Percentiles rank a stretch among this genome's conserved stretches.
These are phyloP conservation scores for Fusarium acutatum DNA, from an alignment of 2,329 filamentous ascomycete species.

Conservation along the genomic window DNA sequence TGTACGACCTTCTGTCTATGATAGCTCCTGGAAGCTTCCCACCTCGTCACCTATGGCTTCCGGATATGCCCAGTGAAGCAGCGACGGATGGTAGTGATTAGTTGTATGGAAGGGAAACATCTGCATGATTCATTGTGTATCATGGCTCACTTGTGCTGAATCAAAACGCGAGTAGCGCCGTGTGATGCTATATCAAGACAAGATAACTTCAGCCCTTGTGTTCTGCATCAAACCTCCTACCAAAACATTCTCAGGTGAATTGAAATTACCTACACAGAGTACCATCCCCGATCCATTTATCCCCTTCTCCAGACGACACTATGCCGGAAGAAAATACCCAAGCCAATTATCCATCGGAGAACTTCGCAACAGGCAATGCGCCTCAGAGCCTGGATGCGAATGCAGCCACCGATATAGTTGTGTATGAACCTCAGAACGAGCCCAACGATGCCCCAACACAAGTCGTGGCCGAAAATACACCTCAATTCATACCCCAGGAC, in stretches of 20 bases:
- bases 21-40: accelerated
- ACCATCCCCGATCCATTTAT: no score
- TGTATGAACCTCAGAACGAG: not conserved
- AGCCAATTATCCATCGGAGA: no score
- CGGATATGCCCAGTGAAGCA: not conserved
- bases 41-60: not conserved
- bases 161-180: accelerated
- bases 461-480: accelerated
- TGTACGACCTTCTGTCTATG: not conserved
- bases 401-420: accelerated
- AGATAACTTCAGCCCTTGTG: accelerated
- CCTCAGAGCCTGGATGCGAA: not conserved
- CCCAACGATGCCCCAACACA: not conserved
- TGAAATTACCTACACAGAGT: accelerated
- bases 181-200: not conserved
- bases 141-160: not conserved
- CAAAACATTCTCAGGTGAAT: no score
- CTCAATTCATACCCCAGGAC: not conserved
- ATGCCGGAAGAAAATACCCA: not conserved
- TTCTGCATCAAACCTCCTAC: not conserved
- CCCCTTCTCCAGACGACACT: accelerated
- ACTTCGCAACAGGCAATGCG: not conserved
- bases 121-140: no score
- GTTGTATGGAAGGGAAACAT: accelerated
- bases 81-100: not conserved